Base-by-base conservation (phyloP, 2,329 filamentous ascomycete species). In the Colletotrichum incanum region DNA sequence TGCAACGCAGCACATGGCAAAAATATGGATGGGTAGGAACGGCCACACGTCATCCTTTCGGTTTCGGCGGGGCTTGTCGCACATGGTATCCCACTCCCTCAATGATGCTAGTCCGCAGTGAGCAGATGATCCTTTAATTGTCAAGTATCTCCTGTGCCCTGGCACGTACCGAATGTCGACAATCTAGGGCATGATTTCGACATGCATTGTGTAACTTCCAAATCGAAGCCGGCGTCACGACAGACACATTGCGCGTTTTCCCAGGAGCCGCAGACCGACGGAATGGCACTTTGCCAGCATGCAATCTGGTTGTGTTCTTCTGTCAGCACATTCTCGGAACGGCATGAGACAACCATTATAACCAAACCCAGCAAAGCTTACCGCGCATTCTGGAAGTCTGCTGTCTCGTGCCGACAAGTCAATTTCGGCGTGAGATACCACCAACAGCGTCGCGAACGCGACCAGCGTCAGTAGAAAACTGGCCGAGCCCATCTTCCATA, bases 1-100 rank as follows among this genome's bases (percentile, higher is more conserved):
- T 5, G 43, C 60, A 8, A 70, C 61, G 16, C 67, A 70, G 1
- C 26, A 4, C 67, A 70, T 59, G 9, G 61, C 8, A 37, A 70
- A 54, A 9, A 70, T 16, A 31, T 70, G 67, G 4, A 70, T 59
- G 11, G 67, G 67, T 5, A 70, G n/a, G 55, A 59, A 70, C n/a
- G 54, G 67, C 67, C 67, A 65, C 2, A 65, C 58, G 20, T 68
- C 61, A 49, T 28, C 37, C 5, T 52, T 65, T 0, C 67, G 43
- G 3, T 70, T 47, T 3, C 67, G 41, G 5, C 67, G 52, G 0
- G 67, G 61, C 28, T 45, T 70, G 1, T 59, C 60, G 52, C 67
- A 70, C 61, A 70, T 65, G 2, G n/a, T 54, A 8, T 70, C 67
- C 67, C 61, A 65, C 23, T 70, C 67, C n/a, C 67, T 64, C 26